Evolutionary conservation across 495 filamentous ascomycete species (phyloP).

Genomic region (Penicillium canariense): DNA sequence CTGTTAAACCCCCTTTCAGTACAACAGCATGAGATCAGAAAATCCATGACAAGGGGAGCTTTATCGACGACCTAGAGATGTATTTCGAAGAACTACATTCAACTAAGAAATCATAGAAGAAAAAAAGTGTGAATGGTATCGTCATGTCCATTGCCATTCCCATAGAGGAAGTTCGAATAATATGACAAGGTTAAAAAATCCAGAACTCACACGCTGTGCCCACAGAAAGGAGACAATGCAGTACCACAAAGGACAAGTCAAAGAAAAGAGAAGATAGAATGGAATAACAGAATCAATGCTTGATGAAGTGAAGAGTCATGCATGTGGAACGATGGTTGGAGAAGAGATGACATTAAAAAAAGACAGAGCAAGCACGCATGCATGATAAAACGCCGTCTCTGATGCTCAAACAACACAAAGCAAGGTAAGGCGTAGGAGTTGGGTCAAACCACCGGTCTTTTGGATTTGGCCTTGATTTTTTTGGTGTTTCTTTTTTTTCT

Average conservation of each 20-base stretch:
- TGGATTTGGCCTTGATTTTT: constrained; percentile 11
- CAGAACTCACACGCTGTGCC: constrained; percentile 41
- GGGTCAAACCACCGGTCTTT: constrained; percentile 18
- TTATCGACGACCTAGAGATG: too few relatives aligned
- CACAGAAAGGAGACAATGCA: constrained; percentile 29
- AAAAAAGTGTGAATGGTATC: constrained; percentile 4
- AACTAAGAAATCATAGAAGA: neutral
- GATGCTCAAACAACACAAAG: constrained; percentile 26
- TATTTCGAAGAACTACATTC: neutral
- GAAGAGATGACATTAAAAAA: constrained; percentile 16
- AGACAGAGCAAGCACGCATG: constrained; percentile 19
- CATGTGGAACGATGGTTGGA: constrained; percentile 1
- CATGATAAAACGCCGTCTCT: constrained; percentile 24
- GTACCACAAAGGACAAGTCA: constrained; percentile 19
- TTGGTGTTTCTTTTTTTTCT: constrained; percentile 11
- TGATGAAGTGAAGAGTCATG: constrained; percentile 4
- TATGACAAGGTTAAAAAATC: constrained; percentile 24
- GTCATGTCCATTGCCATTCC: constrained; percentile 26
- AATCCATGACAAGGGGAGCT: too few relatives aligned
- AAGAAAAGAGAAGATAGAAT: constrained; percentile 4
- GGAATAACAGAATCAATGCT: constrained; percentile 18
- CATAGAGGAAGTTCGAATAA: constrained; percentile 13
- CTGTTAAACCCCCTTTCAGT: too few relatives aligned
- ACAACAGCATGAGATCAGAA: too few relatives aligned
- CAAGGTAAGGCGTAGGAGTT: constrained; percentile 5